Base-by-base conservation (phyloP, 202 grass and related monocot genomes). In the Carex sylvatica region DNA sequence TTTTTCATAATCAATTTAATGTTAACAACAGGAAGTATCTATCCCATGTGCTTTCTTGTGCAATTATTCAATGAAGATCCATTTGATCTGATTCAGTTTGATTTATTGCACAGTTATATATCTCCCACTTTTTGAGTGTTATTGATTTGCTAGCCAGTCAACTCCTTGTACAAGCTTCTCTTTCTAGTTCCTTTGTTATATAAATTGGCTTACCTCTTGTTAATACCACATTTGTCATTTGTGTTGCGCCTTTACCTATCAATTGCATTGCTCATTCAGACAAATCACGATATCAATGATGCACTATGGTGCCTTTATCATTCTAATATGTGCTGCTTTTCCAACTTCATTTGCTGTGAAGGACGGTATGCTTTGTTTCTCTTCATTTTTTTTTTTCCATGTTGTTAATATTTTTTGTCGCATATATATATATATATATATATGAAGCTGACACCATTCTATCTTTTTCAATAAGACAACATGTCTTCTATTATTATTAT, bases 301-400 rank as follows among this genome's bases (percentile, higher is more conserved):
- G 65, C 65, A n/a, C 3, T 69, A n/a, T 51, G 75, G 16, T 54
- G 44, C 59, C 3, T 35, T 80, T 52, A 53, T 89, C 19, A 18
- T 92, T 65, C 70, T 92, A 38, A 4, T 91, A 72, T 70, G 58
- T 20, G 14, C 84, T 19, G 69, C 80, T 53, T 35, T 84, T 40
- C 59, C 26, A 11, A 36, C 46, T 22, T 83, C 72, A 40, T 83
- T 84, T 10, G 71, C 70, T 49, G 73, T 87, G 67, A 68, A 10
- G 0, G 90, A 95, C 9, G 83, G 90, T 92, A 65, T 90, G 86
- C 19, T 75, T 61, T 58, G n/a, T 38, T 26, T 23, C 55, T 71
- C 15, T 16, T 3, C 5, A 64, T 40, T 74, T 65, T 74, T 24
- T 46, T 30, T 26, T 22, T 67, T 18, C 4, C 2, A 67, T 67